A percentile compares a stretch with the other conserved stretches of the same genome.
phyloP scores from a whole-genome alignment of 1,284 basidiomycete species.

The Abortiporus biennis region DNA sequence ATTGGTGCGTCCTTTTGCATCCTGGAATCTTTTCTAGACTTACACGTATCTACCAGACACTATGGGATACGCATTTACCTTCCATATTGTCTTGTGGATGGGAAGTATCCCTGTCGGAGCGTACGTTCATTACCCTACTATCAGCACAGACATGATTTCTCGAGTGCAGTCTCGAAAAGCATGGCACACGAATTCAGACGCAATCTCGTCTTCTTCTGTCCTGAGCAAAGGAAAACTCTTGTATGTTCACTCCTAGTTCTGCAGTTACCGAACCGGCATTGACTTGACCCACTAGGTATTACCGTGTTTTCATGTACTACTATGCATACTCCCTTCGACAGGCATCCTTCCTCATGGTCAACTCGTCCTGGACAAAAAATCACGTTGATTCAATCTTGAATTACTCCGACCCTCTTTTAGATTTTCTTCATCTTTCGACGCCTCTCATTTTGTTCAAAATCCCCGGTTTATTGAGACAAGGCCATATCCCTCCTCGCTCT shows the following conservation, averaged over 20 bases:
- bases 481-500: constrained; percentile 14
- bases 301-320: constrained; percentile 79
- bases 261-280: neutral
- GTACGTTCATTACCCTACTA: constrained; percentile 96
- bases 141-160: constrained; percentile 90
- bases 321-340: constrained; percentile 76
- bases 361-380: constrained; percentile 91
- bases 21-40: constrained; percentile 4
- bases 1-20: constrained; percentile 45
- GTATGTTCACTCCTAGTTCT: constrained; percentile 35
- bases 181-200: constrained; percentile 65
- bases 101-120: constrained; percentile 72
- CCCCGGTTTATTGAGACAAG: constrained; percentile 10
- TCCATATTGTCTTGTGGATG: constrained; percentile 68
- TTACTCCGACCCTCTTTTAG: constrained; percentile 43
- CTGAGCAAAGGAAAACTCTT: constrained; percentile 69
- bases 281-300: no score
- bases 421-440: constrained; percentile 31
- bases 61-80: constrained; percentile 97
- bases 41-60: no score
- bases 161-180: constrained; percentile 61
- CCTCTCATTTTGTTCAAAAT: constrained; percentile 22
- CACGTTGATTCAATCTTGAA: constrained; percentile 75
- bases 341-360: constrained; percentile 84
- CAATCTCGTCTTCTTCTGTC: constrained; percentile 54